Evolutionary conservation across 202 grass and related monocot genomes (phyloP).

Genomic region (Zizania palustris): DNA sequence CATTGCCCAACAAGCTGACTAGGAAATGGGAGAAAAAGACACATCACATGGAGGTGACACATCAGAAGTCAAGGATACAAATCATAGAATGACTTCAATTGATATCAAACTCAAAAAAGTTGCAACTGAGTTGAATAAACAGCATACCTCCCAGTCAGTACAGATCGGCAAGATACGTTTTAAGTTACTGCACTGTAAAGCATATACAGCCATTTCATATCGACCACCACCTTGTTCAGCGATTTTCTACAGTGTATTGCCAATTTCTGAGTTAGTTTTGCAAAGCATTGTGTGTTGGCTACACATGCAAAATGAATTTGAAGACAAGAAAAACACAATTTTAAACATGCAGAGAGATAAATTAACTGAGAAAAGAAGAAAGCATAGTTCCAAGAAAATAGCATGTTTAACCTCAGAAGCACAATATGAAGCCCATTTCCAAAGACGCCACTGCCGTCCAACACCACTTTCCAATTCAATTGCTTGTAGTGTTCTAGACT

Average conservation of each 20-base stretch:
- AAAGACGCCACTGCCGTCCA: slow-evolving; percentile 80
- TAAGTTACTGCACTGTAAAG: slow-evolving; percentile 86
- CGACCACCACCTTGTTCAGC: slow-evolving; percentile 89
- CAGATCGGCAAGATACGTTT: slow-evolving; percentile 87
- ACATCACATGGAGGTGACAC: slow-evolving; percentile 35
- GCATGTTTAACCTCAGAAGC: slow-evolving; percentile 71
- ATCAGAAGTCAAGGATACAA: slow-evolving; percentile 34
- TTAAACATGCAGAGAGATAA: slow-evolving; percentile 1
- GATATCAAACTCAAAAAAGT: slow-evolving; percentile 20
- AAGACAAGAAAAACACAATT: slow-evolving; percentile 15
- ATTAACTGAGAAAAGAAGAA: slow-evolving; percentile 20
- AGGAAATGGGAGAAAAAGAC: slow-evolving; percentile 36
- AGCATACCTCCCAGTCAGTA: slow-evolving; percentile 94
- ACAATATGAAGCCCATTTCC: slow-evolving; percentile 99
- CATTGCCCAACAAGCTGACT: slow-evolving; percentile 99
- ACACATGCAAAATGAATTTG: slow-evolving; percentile 8
- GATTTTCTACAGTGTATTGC: slow-evolving; percentile 73
- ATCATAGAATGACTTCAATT: slow-evolving; percentile 35
- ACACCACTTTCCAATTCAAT: slow-evolving; percentile 93
- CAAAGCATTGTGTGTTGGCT: slow-evolving; percentile 25
- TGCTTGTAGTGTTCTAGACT: slow-evolving; percentile 74
- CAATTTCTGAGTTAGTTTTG: slow-evolving; percentile 34
- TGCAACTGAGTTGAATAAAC: slow-evolving; percentile 20
- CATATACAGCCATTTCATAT: slow-evolving; percentile 97
- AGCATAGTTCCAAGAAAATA: slow-evolving; percentile 7